These are phyloP conservation scores for Ascochyta lentis DNA, from an alignment of 2,329 filamentous ascomycete genomes.

Conservation along the genomic window DNA sequence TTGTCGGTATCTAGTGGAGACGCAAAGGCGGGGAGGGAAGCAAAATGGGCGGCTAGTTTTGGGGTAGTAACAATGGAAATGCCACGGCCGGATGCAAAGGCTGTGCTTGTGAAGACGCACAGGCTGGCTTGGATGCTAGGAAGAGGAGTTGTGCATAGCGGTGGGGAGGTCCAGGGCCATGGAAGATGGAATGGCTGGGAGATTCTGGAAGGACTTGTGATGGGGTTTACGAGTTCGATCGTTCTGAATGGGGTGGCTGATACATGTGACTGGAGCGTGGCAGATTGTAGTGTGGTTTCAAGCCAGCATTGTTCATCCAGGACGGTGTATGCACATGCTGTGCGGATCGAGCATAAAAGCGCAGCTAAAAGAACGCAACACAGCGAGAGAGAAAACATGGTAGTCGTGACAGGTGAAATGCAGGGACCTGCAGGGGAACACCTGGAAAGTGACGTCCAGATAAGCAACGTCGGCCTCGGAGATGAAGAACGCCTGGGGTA, in stretches of 20 bases:
- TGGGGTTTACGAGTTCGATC: not conserved
- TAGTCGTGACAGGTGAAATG: not conserved
- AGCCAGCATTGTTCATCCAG: slow-evolving; percentile 37
- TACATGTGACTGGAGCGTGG: slow-evolving; percentile 3
- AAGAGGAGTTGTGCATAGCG: slow-evolving; percentile 35
- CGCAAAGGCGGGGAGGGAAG: slow-evolving; percentile 33
- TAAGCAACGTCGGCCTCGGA: slow-evolving; percentile 5
- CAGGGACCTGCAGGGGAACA: slow-evolving; percentile 1
- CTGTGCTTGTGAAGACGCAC: slow-evolving; percentile 40
- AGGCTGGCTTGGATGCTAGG: slow-evolving; percentile 22
- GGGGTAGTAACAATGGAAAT: slow-evolving; percentile 47
- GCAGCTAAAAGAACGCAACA: not conserved
- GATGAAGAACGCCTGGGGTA: slow-evolving; percentile 14
- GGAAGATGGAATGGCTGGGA: slow-evolving; percentile 4
- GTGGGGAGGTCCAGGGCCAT: slow-evolving; percentile 35
- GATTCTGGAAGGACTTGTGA: not conserved
- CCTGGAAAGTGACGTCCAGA: not conserved
- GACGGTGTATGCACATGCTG: not conserved
- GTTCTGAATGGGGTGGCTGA: slow-evolving; percentile 14
- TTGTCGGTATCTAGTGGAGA: slow-evolving; percentile 9
- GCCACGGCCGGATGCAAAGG: slow-evolving; percentile 38
- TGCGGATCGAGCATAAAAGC: not conserved
- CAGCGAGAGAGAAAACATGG: not conserved
- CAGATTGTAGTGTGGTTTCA: slow-evolving; percentile 14
- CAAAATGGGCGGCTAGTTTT: slow-evolving; percentile 29